Conservation (phyloP, 176 grass and related monocot species). For the Cenchrus purpureus region DNA sequence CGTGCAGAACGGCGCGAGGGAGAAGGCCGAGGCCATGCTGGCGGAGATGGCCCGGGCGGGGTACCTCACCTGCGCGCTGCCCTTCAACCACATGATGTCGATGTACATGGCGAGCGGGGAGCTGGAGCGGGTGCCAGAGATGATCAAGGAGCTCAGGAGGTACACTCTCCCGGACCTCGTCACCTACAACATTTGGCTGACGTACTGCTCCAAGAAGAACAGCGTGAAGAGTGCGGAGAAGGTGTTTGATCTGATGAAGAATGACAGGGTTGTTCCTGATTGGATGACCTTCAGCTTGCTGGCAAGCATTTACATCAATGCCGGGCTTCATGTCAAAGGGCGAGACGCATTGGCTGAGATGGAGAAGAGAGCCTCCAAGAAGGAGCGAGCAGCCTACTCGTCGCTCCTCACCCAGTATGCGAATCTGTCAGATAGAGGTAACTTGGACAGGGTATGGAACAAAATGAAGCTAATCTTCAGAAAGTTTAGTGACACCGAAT, state of each 20-base stretch:
- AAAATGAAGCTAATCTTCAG: slow-evolving; percentile 66
- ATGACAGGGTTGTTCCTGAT: slow-evolving; percentile 55
- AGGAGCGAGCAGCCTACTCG: slow-evolving; percentile 56
- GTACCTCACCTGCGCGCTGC: slow-evolving; percentile 63
- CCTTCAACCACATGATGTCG: slow-evolving; percentile 92
- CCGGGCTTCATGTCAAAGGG: slow-evolving; percentile 52
- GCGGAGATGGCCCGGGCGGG: slow-evolving; percentile 62
- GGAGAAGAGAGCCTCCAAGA: slow-evolving; percentile 71
- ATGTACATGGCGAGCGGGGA: slow-evolving; percentile 66
- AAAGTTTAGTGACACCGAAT: slow-evolving; percentile 69
- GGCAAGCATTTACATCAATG: slow-evolving; percentile 71
- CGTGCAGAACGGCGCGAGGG: slow-evolving; percentile 40
- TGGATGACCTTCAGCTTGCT: slow-evolving; percentile 87
- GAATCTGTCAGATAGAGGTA: slow-evolving; percentile 64
- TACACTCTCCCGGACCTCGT: slow-evolving; percentile 62
- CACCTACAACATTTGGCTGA: slow-evolving; percentile 80
- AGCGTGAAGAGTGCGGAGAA: slow-evolving; percentile 57
- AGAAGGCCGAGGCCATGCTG: slow-evolving; percentile 81
- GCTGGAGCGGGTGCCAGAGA: slow-evolving; percentile 59
- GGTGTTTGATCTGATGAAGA: slow-evolving; percentile 59
- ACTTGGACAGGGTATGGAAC: slow-evolving; percentile 70
- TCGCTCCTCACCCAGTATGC: slow-evolving; percentile 77
- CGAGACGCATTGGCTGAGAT: slow-evolving; percentile 63
- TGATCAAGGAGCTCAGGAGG: slow-evolving; percentile 68
- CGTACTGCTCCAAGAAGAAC: slow-evolving; percentile 68